Evolutionary conservation across 192 early-diverging fungal species (phyloP).

Genomic region (Geosiphon pyriformis): DNA sequence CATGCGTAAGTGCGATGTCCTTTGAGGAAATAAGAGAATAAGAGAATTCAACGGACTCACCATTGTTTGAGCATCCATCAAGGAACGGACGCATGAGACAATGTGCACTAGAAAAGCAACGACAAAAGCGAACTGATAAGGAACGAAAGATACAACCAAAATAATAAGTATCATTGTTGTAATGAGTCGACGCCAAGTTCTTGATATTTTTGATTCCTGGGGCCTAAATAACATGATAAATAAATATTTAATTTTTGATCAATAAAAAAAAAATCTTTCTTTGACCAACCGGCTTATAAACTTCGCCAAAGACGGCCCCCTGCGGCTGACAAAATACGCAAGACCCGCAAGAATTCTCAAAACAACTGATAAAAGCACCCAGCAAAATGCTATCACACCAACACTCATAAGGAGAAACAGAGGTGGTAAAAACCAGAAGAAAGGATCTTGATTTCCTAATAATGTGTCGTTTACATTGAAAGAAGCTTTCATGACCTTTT

Average conservation of each 20-base stretch:
- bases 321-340: conserved; percentile 25
- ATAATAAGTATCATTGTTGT: conserved; percentile 41
- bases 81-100: conserved; percentile 42
- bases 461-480: conserved; percentile 39
- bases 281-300: conserved; percentile 31
- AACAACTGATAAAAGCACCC: conserved; percentile 29
- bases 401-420: conserved; percentile 41
- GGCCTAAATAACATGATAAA: conserved; percentile 8
- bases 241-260: background rate
- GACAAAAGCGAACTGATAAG: conserved; percentile 75
- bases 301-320: conserved; percentile 11
- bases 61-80: conserved; percentile 24
- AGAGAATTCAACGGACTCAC: conserved; percentile 26
- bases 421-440: conserved; percentile 50
- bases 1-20: background rate
- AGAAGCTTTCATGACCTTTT: conserved; percentile 14
- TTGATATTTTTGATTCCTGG: conserved; percentile 30
- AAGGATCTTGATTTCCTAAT: conserved; percentile 43
- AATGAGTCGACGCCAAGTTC: conserved; percentile 41
- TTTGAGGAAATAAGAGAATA: background rate
- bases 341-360: conserved; percentile 20
- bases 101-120: conserved; percentile 56
- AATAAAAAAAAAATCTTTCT: background rate
- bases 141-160: conserved; percentile 56
- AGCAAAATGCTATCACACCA: conserved; percentile 37